Conservation (phyloP, 2,329 filamentous ascomycete genomes). For the Penicillium occitanis region DNA sequence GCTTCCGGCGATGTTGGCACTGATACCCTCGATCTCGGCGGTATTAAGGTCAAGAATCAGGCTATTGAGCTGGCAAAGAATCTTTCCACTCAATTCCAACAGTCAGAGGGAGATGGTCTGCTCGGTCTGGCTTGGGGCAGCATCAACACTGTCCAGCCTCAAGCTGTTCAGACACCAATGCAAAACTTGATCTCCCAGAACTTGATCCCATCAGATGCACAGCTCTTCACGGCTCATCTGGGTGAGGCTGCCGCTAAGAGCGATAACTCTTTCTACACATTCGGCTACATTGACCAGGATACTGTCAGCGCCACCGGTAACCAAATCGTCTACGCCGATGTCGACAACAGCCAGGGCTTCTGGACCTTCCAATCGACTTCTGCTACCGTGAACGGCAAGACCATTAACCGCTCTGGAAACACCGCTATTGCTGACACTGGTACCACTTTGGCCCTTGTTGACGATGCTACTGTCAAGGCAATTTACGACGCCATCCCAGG, state of each 20-base stretch:
- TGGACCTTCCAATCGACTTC: conserved; percentile 65
- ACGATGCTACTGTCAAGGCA: conserved; percentile 60
- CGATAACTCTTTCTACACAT: conserved; percentile 65
- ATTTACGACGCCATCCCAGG: conserved; percentile 66
- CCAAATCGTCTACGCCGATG: conserved; percentile 59
- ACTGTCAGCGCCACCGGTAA: conserved; percentile 55
- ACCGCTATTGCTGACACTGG: conserved; percentile 71
- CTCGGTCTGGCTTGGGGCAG: conserved; percentile 64
- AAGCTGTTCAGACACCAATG: conserved; percentile 60
- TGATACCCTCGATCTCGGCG: conserved; percentile 63
- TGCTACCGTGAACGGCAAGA: conserved; percentile 58
- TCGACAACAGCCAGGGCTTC: conserved; percentile 66
- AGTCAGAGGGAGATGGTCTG: conserved; percentile 61
- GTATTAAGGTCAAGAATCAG: conserved; percentile 61
- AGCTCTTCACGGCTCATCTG: conserved; percentile 66
- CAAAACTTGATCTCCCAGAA: conserved; percentile 66
- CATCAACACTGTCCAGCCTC: conserved; percentile 63
- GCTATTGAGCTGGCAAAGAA: conserved; percentile 63
- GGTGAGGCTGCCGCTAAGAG: conserved; percentile 51
- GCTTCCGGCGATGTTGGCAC: conserved; percentile 65
- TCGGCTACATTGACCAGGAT: conserved; percentile 68
- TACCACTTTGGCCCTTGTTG: conserved; percentile 66
- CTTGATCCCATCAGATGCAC: conserved; percentile 53
- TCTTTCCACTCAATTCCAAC: conserved; percentile 59
- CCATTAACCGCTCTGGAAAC: conserved; percentile 55